A percentile compares a stretch with the other conserved stretches of the same genome.
Conservation (phyloP, 257 asterid species). For the Plantago elongata region DNA sequence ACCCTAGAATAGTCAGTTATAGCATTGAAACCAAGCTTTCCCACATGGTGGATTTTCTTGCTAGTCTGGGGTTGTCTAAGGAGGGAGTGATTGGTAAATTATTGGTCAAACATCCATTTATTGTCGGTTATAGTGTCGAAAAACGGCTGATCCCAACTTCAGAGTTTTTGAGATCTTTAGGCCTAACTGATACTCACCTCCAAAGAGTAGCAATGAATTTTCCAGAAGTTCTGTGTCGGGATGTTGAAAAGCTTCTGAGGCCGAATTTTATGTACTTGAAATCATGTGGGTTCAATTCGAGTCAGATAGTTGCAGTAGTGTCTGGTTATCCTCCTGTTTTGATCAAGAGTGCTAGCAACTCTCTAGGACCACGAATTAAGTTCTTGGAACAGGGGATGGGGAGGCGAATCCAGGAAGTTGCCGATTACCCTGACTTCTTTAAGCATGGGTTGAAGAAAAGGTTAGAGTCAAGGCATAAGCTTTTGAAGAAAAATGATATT, state of each 20-base stretch:
- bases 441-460: conserved; percentile 86
- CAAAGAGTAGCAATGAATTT: conserved; percentile 53
- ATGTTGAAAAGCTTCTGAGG: conserved; percentile 60
- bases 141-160: conserved; percentile 69
- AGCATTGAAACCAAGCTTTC: conserved; percentile 87
- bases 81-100: conserved; percentile 72
- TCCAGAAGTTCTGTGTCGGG: conserved; percentile 87
- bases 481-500: conserved; percentile 47
- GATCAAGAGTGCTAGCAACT: conserved; percentile 73
- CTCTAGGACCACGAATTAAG: conserved; percentile 79
- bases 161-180: conserved; percentile 69
- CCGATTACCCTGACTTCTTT: conserved; percentile 79
- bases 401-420: conserved; percentile 62
- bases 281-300: conserved; percentile 56
- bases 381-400: conserved; percentile 84
- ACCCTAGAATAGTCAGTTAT: conserved; percentile 88
- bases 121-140: conserved; percentile 83
- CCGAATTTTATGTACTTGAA: conserved; percentile 60
- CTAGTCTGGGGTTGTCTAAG: conserved; percentile 55
- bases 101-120: conserved; percentile 68
- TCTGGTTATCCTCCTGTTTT: conserved; percentile 83
- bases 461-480: conserved; percentile 65
- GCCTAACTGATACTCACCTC: conserved; percentile 60
- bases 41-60: conserved; percentile 68
- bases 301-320: conserved; percentile 66